Base-by-base conservation (phyloP, 1,139 yeast species). In the Kurtzmaniella natalensis region DNA sequence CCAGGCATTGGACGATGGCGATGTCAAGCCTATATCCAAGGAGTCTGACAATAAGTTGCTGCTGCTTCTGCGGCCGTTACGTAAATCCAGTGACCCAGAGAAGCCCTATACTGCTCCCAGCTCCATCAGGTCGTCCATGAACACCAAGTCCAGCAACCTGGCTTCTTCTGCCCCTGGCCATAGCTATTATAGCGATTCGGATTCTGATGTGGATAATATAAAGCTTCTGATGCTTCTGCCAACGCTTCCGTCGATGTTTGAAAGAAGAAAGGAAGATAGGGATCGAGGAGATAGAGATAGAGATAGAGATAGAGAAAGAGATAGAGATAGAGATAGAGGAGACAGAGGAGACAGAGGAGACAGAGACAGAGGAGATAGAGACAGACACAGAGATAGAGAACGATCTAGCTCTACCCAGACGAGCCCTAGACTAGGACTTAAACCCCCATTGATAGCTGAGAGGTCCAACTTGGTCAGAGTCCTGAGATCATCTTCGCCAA, bases 201-300 rank as follows among this genome's bases (percentile, higher is more conserved):
- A 40, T 5, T 42, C 41, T 18, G 47, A 44, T 17, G 48, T 48
- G 7, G 59, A 55, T 29, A 40, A 48, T 20, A 39, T 57, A 3
- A 64, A 66, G 3, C 40, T 61, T 20, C 57, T 60, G 11, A 48
- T 61, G 47, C 43, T 63, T 23, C 59, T 67, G 2, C 69, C 70
- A 3, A 62, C 69, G 3, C 44, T 62, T 21, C 70, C 70, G 2
- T 45, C 58, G 10, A 51, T 55, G 17, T 61, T 61, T 34, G 54
- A 47, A 23, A 15, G n/a, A 25, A 26, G 33, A 19, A 23, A 26
- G 19, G 30, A 21, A 9, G 24, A 19, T 14, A 33, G 28, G n/a
- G 31, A 30, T 23, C 26, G 32, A 19, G 23, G 29, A 5, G 24
- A 23, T 20, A 21, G 29, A 30, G 15, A 22, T 10, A 16, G 13